Evolutionary conservation across 2,329 filamentous ascomycete species (phyloP).

Genomic region (Hymenoscyphus linearis): DNA sequence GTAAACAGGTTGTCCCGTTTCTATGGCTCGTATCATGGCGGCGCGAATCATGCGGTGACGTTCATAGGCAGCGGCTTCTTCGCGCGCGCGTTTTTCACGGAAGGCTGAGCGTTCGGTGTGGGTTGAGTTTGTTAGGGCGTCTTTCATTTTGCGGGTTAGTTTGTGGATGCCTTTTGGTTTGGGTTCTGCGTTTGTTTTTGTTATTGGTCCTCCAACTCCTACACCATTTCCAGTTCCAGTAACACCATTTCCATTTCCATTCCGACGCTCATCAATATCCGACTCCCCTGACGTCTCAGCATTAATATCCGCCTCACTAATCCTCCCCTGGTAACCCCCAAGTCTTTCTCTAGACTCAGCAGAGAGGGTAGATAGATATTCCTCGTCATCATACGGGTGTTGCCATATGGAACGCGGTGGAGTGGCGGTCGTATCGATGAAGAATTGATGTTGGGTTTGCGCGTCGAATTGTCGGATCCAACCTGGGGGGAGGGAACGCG

Average conservation of each 20-base stretch:
- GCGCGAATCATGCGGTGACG: constrained; percentile 45
- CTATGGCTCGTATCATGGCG: constrained; percentile 45
- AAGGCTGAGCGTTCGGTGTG: constrained; percentile 47
- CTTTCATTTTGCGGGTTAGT: constrained; percentile 53
- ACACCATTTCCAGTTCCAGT: too few relatives aligned
- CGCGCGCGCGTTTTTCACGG: constrained; percentile 41
- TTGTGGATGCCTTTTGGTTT: constrained; percentile 34
- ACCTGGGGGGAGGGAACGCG: constrained; percentile 46
- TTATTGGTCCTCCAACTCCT: constrained; percentile 9
- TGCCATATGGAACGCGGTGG: constrained; percentile 56
- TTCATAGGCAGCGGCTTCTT: constrained; percentile 47
- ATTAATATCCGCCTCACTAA: constrained; percentile 36
- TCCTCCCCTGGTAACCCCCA: constrained; percentile 32
- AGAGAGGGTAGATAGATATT: constrained; percentile 44
- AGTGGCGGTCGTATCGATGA: constrained; percentile 50
- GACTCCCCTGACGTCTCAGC: constrained; percentile 42
- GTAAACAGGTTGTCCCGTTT: constrained; percentile 51
- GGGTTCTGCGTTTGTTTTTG: constrained; percentile 20
- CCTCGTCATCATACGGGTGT: constrained; percentile 55
- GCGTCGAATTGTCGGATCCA: constrained; percentile 54
- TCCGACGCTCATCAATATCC: constrained; percentile 27
- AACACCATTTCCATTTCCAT: too few relatives aligned
- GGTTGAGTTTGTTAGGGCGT: constrained; percentile 51
- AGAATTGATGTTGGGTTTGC: constrained; percentile 53
- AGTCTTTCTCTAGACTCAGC: constrained; percentile 45